Conservation (phyloP, 2,329 filamentous ascomycete species). For the Fusarium pseudoanthophilum region DNA sequence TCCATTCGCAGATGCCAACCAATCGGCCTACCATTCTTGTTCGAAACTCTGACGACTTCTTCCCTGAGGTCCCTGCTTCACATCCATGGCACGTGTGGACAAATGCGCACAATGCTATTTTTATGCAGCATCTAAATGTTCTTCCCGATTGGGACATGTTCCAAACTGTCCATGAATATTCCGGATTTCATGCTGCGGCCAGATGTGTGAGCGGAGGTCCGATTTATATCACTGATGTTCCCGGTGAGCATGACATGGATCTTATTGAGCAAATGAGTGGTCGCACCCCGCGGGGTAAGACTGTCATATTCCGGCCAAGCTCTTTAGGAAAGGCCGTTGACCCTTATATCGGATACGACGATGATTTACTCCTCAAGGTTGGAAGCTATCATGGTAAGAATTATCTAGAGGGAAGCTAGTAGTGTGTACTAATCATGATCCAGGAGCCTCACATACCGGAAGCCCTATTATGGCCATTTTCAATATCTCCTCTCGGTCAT, state of each 20-base stretch:
- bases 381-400: constrained; percentile 78
- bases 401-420: background rate
- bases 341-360: constrained; percentile 80
- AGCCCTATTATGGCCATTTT: constrained; percentile 85
- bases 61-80: constrained; percentile 80
- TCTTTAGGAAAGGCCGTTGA: constrained; percentile 77
- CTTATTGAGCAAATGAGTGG: constrained; percentile 87
- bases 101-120: constrained; percentile 88
- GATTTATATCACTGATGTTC: constrained; percentile 92
- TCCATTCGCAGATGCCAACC: constrained; percentile 82
- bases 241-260: constrained; percentile 79
- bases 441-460: constrained; percentile 69
- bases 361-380: constrained; percentile 78
- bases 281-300: constrained; percentile 74
- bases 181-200: constrained; percentile 87
- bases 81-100: constrained; percentile 97
- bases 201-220: constrained; percentile 91
- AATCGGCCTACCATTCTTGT: constrained; percentile 78
- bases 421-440: constrained; percentile 2
- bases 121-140: constrained; percentile 86
- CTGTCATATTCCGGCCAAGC: constrained; percentile 83
- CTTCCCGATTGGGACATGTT: constrained; percentile 86
- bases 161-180: constrained; percentile 73
- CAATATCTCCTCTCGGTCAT: constrained; percentile 73
- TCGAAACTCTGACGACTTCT: constrained; percentile 93